Base-by-base conservation (phyloP, 129 eudicot species). In the Flaveria trinervia region DNA sequence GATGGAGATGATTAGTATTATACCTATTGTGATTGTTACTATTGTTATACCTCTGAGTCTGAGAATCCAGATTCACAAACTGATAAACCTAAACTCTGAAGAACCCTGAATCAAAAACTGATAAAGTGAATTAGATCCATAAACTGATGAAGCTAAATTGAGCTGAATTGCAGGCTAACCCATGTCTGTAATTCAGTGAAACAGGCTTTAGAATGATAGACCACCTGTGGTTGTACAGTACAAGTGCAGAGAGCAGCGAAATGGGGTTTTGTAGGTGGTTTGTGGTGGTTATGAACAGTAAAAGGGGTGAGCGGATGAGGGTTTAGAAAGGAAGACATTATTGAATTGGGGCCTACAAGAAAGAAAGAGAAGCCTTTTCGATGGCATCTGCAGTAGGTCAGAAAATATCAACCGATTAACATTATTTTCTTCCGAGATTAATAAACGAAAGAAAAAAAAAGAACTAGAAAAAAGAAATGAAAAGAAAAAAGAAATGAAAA, bases 31-130 rank as follows among this genome's bases (percentile, higher is more conserved):
- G 1, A 26, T 50, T 26, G 50, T 49, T 14, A 70, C 43, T 68
- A 84, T 80, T 81, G 11, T 25, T 12, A 60, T 12, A 10, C 81
- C 66, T 86, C 60, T 78, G 90, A 83, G 97, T 86, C 60, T 78
- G 90, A 83, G 94, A 84, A 91, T 91, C 97, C 97, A 91, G 93
- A 84, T 77, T 88, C 41, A 36, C 7, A 5, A 1, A 36, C 7
- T 36, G 41, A 36, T 36, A 36, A 36, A 36, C 41, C 8, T 36
- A 36, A 36, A 36, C 5, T 5, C 41, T 36, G 41, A 36, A 36
- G 41, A 36, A 36, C 41, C 41, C 41, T 36, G 41, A 36, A 36
- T 36, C 41, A 36, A 7, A 36, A 36, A 36, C 41, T 36, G 41
- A 36, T 36, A 1, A 36, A 36, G 41, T 36, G 41, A 17, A 55